Conservation (phyloP, 768 basidiomycete species). For the Infundibulicybe gibba region DNA sequence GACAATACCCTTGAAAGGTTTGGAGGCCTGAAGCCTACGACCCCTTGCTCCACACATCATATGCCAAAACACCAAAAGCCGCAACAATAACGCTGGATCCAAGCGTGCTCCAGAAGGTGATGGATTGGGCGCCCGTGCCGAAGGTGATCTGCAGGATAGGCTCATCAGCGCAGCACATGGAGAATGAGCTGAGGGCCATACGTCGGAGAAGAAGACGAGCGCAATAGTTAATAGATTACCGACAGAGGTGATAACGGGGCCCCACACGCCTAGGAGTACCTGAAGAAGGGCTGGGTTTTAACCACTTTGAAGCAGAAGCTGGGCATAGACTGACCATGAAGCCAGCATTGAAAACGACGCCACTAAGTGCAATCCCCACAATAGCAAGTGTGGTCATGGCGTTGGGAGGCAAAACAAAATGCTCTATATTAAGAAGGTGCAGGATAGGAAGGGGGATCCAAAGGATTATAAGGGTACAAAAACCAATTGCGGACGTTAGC, state of each 20-base stretch:
- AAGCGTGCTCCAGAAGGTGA: slow-evolving; percentile 69
- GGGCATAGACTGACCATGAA: slow-evolving; percentile 66
- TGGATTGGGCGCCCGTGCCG: slow-evolving; percentile 52
- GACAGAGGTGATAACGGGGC: slow-evolving; percentile 83
- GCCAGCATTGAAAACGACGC: slow-evolving; percentile 80
- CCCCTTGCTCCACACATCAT: slow-evolving; percentile 54
- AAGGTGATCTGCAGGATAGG: slow-evolving; percentile 41
- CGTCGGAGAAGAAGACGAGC: slow-evolving; percentile 78
- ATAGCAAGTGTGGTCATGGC: slow-evolving; percentile 46
- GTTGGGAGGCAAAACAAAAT: slow-evolving; percentile 62
- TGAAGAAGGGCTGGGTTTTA: slow-evolving; percentile 22
- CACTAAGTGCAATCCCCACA: slow-evolving; percentile 62
- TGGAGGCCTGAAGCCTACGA: slow-evolving; percentile 8
- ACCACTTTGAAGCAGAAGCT: not conserved
- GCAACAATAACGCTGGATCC: slow-evolving; percentile 78
- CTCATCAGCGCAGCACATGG: not conserved
- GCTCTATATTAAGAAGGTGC: slow-evolving; percentile 61
- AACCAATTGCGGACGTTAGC: slow-evolving; percentile 75
- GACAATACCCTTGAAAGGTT: too few species aligned
- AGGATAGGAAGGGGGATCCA: slow-evolving; percentile 81
- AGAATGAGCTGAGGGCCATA: slow-evolving; percentile 16
- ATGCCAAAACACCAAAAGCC: slow-evolving; percentile 79
- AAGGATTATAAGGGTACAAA: slow-evolving; percentile 66
- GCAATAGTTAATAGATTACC: slow-evolving; percentile 95
- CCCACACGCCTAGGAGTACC: slow-evolving; percentile 84